Evolutionary conservation across 768 basidiomycete genomes (phyloP).

Genomic region (Serendipita sp.): DNA sequence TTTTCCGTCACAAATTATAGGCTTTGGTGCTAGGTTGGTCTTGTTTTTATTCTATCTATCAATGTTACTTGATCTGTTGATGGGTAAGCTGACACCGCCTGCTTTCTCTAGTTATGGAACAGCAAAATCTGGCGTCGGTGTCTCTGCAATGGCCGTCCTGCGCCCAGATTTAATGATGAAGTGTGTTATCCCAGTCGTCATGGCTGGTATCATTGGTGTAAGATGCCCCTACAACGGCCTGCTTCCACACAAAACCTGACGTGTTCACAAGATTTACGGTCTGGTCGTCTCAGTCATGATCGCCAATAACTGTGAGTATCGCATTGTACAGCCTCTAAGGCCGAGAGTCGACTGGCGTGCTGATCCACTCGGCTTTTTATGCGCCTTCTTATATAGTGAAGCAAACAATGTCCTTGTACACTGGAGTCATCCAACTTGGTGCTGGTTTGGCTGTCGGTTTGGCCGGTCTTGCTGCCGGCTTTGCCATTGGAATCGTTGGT

Average conservation of each 20-base stretch:
- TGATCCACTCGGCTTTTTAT: neutral
- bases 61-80: constrained; percentile 12
- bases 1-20: constrained; percentile 23
- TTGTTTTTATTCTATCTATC: neutral
- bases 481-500: constrained; percentile 96
- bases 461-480: constrained; percentile 91
- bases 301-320: constrained; percentile 59
- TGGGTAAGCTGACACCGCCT: neutral
- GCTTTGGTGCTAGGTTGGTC: constrained; percentile 71
- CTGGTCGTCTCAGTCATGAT: constrained; percentile 99
- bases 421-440: constrained; percentile 87
- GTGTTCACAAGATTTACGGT: constrained; percentile 63
- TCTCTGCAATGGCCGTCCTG: constrained; percentile 94
- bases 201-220: constrained; percentile 99
- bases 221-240: constrained; percentile 21
- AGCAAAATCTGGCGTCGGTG: constrained; percentile 96
- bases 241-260: neutral
- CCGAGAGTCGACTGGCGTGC: neutral
- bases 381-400: neutral
- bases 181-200: constrained; percentile 93
- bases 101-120: constrained; percentile 59
- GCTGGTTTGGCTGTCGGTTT: constrained; percentile 86
- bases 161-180: constrained; percentile 97
- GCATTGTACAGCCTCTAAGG: neutral
- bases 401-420: constrained; percentile 43